These are phyloP conservation scores for Salix koriyanagi DNA, from an alignment of 345 rosid genomes.

Conservation along the genomic window DNA sequence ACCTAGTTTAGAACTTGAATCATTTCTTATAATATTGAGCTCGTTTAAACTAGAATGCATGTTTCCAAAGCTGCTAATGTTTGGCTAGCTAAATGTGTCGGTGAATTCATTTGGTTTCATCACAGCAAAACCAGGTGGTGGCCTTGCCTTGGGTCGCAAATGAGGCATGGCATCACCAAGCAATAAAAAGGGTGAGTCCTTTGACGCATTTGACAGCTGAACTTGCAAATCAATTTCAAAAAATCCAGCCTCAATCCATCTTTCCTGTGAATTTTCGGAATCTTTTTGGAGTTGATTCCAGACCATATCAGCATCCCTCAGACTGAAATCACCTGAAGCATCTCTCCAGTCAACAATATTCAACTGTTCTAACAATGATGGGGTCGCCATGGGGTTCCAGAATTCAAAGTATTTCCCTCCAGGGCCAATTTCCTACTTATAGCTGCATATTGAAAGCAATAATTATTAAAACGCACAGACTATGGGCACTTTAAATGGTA, in stretches of 20 bases:
- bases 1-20: constrained; percentile 47
- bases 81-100: constrained; percentile 46
- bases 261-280: constrained; percentile 39
- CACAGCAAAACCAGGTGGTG: constrained; percentile 92
- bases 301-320: constrained; percentile 41
- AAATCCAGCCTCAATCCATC: constrained; percentile 97
- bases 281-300: constrained; percentile 55
- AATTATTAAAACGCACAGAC: constrained; percentile 3
- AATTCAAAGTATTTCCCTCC: constrained; percentile 42
- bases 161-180: constrained; percentile 99
- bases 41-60: constrained; percentile 39
- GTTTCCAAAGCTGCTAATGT: constrained; percentile 45
- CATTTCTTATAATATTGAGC: constrained; percentile 50
- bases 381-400: constrained; percentile 51
- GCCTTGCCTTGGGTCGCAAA: constrained; percentile 87
- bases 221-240: constrained; percentile 92
- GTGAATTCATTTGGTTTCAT: constrained; percentile 57
- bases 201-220: constrained; percentile 59
- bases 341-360: constrained; percentile 48
- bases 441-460: constrained; percentile 41
- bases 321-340: constrained; percentile 37
- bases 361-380: constrained; percentile 46
- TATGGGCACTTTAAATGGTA: not conserved
- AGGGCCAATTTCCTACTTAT: constrained; percentile 35
- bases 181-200: constrained; percentile 59